A percentile compares a stretch with the other conserved stretches of the same genome.
Evolutionary conservation across 306 rosid species (phyloP).

Genomic region (Begonia fuchsioides): DNA sequence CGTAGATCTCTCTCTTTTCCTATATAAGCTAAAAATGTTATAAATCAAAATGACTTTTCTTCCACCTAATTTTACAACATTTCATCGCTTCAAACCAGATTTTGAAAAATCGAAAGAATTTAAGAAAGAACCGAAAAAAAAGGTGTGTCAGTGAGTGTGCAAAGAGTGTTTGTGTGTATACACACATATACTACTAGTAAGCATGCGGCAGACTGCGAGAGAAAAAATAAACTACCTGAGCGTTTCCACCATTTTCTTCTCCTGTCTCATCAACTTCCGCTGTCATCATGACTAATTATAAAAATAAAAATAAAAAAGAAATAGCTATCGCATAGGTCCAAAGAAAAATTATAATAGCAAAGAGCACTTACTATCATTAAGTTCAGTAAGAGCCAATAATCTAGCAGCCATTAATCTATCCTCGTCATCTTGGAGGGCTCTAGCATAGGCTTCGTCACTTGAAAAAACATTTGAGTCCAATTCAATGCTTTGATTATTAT

Average conservation of each 20-base stretch:
- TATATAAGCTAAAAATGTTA: too few relatives aligned
- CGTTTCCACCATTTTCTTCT: slow-evolving; percentile 44
- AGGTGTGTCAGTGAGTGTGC: too few relatives aligned
- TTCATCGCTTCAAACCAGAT: too few relatives aligned
- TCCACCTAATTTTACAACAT: too few relatives aligned
- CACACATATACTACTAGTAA: too few relatives aligned
- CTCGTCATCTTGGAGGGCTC: slow-evolving; percentile 96
- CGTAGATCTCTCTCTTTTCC: too few relatives aligned
- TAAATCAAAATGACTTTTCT: too few relatives aligned
- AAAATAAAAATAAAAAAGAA: too few relatives aligned
- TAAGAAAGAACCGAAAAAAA: too few relatives aligned
- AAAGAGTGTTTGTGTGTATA: too few relatives aligned
- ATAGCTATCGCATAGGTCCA: slow-evolving; percentile 7
- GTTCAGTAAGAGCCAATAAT: slow-evolving; percentile 52
- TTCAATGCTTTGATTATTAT: slow-evolving; percentile 31
- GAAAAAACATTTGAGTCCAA: slow-evolving; percentile 64
- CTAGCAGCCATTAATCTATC: slow-evolving; percentile 93
- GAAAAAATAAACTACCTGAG: slow-evolving; percentile 45
- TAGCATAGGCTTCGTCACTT: slow-evolving; percentile 90
- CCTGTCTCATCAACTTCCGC: slow-evolving; percentile 52
- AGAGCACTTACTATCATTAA: slow-evolving; percentile 59
- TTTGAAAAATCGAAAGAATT: too few relatives aligned
- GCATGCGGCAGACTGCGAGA: too few relatives aligned
- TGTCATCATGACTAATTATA: slow-evolving; percentile 22
- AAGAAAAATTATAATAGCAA: slow-evolving; percentile 5